A percentile compares a stretch with the other conserved stretches of the same genome.
These are phyloP conservation scores for Cornus florida DNA, from an alignment of 148 eudicot genomes.

Conservation along the genomic window DNA sequence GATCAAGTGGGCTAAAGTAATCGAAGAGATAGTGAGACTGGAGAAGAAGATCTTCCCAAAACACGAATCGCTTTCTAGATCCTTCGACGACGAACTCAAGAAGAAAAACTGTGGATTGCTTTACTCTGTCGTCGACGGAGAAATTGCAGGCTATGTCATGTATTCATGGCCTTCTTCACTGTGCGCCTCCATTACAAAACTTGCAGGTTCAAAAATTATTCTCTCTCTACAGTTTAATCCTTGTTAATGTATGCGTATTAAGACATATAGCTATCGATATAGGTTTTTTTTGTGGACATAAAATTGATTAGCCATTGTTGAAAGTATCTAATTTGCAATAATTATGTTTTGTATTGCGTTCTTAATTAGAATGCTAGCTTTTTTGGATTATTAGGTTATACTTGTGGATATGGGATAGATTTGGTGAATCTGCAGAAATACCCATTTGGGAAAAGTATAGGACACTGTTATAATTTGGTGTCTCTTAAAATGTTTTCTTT, in stretches of 20 bases:
- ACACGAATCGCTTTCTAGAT: constrained; percentile 77
- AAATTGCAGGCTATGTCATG: constrained; percentile 84
- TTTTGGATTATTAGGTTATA: background rate
- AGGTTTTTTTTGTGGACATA: background rate
- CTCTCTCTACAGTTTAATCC: background rate
- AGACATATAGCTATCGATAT: background rate
- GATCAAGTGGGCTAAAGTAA: constrained; percentile 34
- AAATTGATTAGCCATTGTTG: background rate
- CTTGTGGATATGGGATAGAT: background rate
- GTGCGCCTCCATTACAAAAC: constrained; percentile 66
- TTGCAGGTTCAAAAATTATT: constrained; percentile 56
- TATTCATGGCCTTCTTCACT: constrained; percentile 82
- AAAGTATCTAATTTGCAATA: background rate
- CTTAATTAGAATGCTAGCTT: background rate
- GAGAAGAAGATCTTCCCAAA: constrained; percentile 88
- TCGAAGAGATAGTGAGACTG: constrained; percentile 64
- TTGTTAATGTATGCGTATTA: background rate
- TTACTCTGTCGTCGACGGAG: constrained; percentile 45
- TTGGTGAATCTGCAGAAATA: background rate
- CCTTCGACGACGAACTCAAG: constrained; percentile 58
- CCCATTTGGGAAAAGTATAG: background rate
- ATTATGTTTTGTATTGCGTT: background rate
- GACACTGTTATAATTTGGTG: background rate
- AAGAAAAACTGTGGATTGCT: constrained; percentile 72
- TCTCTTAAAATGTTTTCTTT: too few species aligned